Percentiles rank a stretch among this genome's conserved stretches.
Conservation (phyloP, 2,329 filamentous ascomycete species). For the Fusarium sp. region DNA sequence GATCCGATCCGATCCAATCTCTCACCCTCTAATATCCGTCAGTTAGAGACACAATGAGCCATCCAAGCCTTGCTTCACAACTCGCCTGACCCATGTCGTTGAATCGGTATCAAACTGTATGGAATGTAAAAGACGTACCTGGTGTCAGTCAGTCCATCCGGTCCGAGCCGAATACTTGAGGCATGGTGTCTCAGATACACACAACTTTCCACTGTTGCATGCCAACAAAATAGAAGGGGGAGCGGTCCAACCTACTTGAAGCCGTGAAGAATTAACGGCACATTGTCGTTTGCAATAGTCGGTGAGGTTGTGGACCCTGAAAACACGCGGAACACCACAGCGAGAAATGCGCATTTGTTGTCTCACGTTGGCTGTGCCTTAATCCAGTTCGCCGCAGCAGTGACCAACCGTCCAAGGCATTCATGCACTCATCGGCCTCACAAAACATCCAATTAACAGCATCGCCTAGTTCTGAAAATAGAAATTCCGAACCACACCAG, state of each 20-base stretch:
- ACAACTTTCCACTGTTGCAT: background rate
- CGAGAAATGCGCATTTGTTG: background rate
- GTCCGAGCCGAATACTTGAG: background rate
- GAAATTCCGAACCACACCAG: slow-evolving; percentile 16
- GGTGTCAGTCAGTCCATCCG: background rate
- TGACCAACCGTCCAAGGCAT: background rate
- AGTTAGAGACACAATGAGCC: background rate
- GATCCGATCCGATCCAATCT: background rate
- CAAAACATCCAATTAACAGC: slow-evolving; percentile 21
- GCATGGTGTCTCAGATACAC: background rate
- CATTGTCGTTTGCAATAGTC: background rate
- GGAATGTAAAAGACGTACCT: background rate
- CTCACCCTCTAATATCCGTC: background rate
- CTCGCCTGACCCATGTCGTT: background rate
- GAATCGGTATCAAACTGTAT: background rate
- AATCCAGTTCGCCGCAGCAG: slow-evolving; percentile 25
- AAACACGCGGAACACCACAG: background rate
- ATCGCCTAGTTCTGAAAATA: slow-evolving; percentile 4
- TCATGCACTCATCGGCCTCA: background rate
- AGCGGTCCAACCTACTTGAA: background rate
- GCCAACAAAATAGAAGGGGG: background rate
- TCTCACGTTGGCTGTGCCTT: slow-evolving; percentile 24
- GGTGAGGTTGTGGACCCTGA: background rate
- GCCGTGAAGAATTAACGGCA: background rate
- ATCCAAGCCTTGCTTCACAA: background rate